Percentiles rank a stretch among this genome's conserved stretches.
These are phyloP conservation scores for Aspergillus egyptiacus DNA, from an alignment of 495 filamentous ascomycete genomes.

Conservation along the genomic window DNA sequence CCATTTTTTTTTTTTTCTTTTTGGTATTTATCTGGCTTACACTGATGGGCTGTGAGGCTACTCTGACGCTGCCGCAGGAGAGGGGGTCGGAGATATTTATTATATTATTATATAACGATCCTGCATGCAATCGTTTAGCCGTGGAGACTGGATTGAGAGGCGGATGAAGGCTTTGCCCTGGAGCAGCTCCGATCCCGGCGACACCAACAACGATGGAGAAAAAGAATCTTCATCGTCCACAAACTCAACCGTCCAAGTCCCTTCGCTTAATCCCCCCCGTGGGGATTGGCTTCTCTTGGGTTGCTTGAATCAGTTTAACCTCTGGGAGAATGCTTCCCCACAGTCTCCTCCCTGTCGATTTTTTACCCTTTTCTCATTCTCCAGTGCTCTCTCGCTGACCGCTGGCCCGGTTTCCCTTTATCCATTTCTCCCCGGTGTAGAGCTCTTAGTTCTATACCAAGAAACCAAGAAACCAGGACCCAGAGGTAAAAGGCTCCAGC, in stretches of 20 bases:
- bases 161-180: slow-evolving; percentile 29
- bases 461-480: too few species aligned
- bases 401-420: slow-evolving; percentile 1
- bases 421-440: not conserved
- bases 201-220: not conserved
- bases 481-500: too few species aligned
- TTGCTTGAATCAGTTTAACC: not conserved
- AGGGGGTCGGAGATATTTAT: not conserved
- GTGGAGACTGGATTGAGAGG: slow-evolving; percentile 1
- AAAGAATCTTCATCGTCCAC: too few species aligned
- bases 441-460: too few species aligned
- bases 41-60: not conserved
- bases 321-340: slow-evolving; percentile 4
- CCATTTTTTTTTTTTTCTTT: slow-evolving; percentile 22
- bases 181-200: not conserved
- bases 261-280: slow-evolving; percentile 17
- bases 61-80: not conserved
- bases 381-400: too few species aligned
- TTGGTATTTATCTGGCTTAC: slow-evolving; percentile 1
- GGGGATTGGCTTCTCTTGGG: too few species aligned
- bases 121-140: slow-evolving; percentile 8
- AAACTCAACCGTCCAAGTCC: too few species aligned
- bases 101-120: too few species aligned
- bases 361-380: not conserved
- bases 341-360: not conserved